Percentiles rank a stretch among this genome's conserved stretches.
Conservation (phyloP, 2,329 filamentous ascomycete species). For the Ilyonectria robusta region DNA sequence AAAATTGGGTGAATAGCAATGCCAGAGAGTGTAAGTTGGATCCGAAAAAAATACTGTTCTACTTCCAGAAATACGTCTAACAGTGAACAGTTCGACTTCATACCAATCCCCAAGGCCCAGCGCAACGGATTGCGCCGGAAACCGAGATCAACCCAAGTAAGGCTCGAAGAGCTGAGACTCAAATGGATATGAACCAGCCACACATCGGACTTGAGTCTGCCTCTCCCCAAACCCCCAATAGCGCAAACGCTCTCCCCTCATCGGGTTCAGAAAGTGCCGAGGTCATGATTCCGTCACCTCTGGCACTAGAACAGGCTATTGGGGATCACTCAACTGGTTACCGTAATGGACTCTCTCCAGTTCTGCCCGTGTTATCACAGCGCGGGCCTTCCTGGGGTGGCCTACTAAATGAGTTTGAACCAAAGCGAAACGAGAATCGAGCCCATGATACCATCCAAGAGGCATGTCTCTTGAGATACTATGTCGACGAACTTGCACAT, state of each 20-base stretch:
- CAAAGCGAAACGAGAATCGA: neutral
- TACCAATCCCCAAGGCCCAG: conserved; percentile 23
- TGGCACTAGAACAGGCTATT: neutral
- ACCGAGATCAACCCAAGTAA: accelerated
- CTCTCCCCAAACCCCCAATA: conserved; percentile 2
- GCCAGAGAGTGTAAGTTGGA: conserved; percentile 35
- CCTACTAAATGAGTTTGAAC: conserved; percentile 8
- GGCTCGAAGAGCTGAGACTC: neutral
- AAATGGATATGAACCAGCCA: neutral
- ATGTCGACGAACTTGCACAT: conserved; percentile 33
- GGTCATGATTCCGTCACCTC: conserved; percentile 6
- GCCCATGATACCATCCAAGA: conserved; percentile 29
- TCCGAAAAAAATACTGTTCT: accelerated
- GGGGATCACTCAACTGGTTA: neutral
- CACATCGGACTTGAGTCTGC: neutral
- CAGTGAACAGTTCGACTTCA: conserved; percentile 32
- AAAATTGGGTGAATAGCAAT: conserved; percentile 42
- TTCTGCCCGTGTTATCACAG: conserved; percentile 11
- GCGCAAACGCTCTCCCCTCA: neutral
- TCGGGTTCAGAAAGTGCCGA: neutral
- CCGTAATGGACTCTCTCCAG: neutral
- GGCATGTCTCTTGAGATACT: conserved; percentile 40
- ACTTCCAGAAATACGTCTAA: neutral
- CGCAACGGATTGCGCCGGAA: conserved; percentile 25
- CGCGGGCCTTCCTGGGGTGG: conserved; percentile 33